phyloP scores from a whole-genome alignment of 1,139 yeast species.

The Kodamaea derodonti region DNA sequence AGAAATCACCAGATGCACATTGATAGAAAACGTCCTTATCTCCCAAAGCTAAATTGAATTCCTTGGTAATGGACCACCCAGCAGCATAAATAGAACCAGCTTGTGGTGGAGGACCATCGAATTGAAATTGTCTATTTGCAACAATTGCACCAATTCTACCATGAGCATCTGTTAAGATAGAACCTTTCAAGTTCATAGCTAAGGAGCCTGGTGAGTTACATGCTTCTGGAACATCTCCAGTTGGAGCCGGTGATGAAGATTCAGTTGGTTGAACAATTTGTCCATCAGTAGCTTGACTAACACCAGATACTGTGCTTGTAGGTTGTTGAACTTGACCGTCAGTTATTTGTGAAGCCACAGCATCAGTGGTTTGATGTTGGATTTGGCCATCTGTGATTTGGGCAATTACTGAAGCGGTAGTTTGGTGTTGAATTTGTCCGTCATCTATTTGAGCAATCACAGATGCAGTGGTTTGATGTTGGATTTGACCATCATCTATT shows the following conservation, averaged over 20 bases:
- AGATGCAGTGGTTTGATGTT: constrained; percentile 38
- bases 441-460: constrained; percentile 53
- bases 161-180: constrained; percentile 54
- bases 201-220: constrained; percentile 53
- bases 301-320: constrained; percentile 18
- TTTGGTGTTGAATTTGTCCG: constrained; percentile 45
- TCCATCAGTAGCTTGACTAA: constrained; percentile 44
- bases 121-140: constrained; percentile 84
- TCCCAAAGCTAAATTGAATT: constrained; percentile 72
- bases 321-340: constrained; percentile 31
- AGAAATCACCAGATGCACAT: constrained; percentile 76
- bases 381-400: constrained; percentile 34
- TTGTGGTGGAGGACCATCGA: constrained; percentile 89
- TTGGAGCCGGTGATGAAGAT: constrained; percentile 9
- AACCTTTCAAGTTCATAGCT: constrained; percentile 49
- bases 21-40: constrained; percentile 64
- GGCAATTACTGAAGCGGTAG: constrained; percentile 23
- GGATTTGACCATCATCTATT: constrained; percentile 51
- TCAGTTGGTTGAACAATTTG: constrained; percentile 20
- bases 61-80: constrained; percentile 70
- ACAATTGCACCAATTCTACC: constrained; percentile 82
- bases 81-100: constrained; percentile 85
- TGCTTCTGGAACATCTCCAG: constrained; percentile 23
- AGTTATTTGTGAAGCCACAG: constrained; percentile 20
- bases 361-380: constrained; percentile 26